Conservation (phyloP, 306 rosid species). For the Lagenaria siceraria region DNA sequence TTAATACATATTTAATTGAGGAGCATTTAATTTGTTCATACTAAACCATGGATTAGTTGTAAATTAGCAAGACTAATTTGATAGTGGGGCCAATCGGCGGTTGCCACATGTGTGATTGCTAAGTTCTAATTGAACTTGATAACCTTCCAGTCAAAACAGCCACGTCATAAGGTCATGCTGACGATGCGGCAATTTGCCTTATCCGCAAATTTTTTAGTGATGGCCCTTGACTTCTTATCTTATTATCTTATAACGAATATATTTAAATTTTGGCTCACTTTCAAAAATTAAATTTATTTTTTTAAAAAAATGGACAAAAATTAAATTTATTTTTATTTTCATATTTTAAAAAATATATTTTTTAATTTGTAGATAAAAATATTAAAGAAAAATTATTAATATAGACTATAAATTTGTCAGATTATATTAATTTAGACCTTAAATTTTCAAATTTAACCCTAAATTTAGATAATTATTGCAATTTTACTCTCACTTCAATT, state of each 20-base stretch:
- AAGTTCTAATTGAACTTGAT: background rate
- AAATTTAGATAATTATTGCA: too few relatives aligned
- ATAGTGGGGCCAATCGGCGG: background rate
- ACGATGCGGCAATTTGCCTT: background rate
- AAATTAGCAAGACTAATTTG: background rate
- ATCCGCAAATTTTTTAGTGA: background rate
- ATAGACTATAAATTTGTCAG: too few relatives aligned
- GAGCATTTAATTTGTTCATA: background rate
- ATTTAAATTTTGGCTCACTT: background rate
- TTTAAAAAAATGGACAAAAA: too few relatives aligned
- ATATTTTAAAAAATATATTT: too few relatives aligned
- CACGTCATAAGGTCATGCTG: constrained; percentile 1
- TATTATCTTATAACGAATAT: background rate
- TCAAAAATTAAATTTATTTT: too few relatives aligned
- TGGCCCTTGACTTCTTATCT: background rate
- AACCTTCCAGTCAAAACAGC: constrained; percentile 1
- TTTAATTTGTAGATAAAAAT: too few relatives aligned
- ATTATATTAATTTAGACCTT: too few relatives aligned
- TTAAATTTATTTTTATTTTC: too few relatives aligned
- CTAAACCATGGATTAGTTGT: background rate
- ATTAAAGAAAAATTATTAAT: too few relatives aligned
- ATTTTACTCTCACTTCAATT: too few relatives aligned
- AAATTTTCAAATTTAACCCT: too few relatives aligned
- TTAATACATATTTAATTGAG: background rate
- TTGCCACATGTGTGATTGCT: background rate